Base-by-base conservation (phyloP, 768 basidiomycete species). In the Leccinellum rugosiceps region DNA sequence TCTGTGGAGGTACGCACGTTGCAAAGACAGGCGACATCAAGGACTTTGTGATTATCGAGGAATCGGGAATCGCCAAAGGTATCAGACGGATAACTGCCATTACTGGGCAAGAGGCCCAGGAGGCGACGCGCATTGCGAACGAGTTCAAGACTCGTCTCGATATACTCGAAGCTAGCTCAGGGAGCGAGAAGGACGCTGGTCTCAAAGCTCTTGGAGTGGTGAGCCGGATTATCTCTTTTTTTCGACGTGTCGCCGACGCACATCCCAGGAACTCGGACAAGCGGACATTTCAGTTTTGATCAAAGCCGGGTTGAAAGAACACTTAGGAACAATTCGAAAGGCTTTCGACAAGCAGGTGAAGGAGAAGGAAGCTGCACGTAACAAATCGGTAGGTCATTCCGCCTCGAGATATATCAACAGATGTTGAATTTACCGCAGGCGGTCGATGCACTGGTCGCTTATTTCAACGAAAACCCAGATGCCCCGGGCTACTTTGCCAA, bases 1-100 rank as follows among this genome's bases (percentile, higher is more conserved):
- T 99, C 70, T 99, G 97, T 71, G 97, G 97, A 74, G 97, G 97
- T 73, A 99, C 97, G 85, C 97, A 99, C 70, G 97, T 99, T 54
- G 83, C 85, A n/a, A 91, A 87, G 75, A 99, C 97, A 0, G 93
- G 95, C 17, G 93, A 95, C 65, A 98, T 99, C 81, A 95, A 96
- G 74, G 89, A 93, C 69, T 90, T 99, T 70, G 87, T 95, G 28
- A 90, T 99, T 59, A 88, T 83, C 6, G 97, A 98, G 67, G 97
- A 98, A 72, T 91, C 91, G 4, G 95, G 95, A 32, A 98, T 98
- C 65, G 97, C 97, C 7, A 98, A 98, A 77, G 97, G 97, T 41
- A 96, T 98, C 61, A 88, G 97, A 50, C 85, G 97, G 35, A 87
- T 99, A 57, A 87, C 90, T 50, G 97, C 94, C 35, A 87, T 99